These are phyloP conservation scores for Pelargonium nanum DNA, from an alignment of 345 rosid species.

Conservation along the genomic window DNA sequence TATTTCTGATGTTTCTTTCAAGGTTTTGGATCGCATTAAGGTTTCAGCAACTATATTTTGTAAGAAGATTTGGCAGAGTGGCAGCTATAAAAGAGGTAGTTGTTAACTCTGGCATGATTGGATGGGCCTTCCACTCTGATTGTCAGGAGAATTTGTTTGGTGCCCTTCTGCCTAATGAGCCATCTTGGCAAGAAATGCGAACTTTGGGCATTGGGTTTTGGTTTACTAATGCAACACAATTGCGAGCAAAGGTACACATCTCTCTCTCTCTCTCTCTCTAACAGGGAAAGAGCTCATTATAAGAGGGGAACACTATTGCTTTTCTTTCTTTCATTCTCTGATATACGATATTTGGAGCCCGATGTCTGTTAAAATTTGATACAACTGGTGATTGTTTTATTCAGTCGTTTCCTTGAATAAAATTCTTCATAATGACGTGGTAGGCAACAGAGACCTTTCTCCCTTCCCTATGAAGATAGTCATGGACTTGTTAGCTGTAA, in stretches of 20 bases:
- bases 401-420: no score
- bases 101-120: constrained; percentile 52
- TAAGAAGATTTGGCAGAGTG: constrained; percentile 46
- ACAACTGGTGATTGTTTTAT: not conserved
- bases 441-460: not conserved
- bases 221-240: constrained; percentile 53
- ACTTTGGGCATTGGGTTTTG: constrained; percentile 81
- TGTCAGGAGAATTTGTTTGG: constrained; percentile 64
- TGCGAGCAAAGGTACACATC: constrained; percentile 61
- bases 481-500: not conserved
- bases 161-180: constrained; percentile 57
- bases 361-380: constrained; percentile 1
- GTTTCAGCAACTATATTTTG: constrained; percentile 52
- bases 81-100: constrained; percentile 52
- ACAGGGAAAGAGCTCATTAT: not conserved
- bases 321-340: not conserved
- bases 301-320: not conserved
- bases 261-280: not conserved
- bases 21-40: constrained; percentile 84
- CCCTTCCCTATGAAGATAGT: not conserved
- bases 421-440: no score
- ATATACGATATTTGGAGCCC: not conserved
- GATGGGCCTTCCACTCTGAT: constrained; percentile 92
- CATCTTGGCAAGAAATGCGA: constrained; percentile 82
- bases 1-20: constrained; percentile 17